Conservation (phyloP, 1,284 basidiomycete genomes). For the Melanopsichium pennsylvanicum region DNA sequence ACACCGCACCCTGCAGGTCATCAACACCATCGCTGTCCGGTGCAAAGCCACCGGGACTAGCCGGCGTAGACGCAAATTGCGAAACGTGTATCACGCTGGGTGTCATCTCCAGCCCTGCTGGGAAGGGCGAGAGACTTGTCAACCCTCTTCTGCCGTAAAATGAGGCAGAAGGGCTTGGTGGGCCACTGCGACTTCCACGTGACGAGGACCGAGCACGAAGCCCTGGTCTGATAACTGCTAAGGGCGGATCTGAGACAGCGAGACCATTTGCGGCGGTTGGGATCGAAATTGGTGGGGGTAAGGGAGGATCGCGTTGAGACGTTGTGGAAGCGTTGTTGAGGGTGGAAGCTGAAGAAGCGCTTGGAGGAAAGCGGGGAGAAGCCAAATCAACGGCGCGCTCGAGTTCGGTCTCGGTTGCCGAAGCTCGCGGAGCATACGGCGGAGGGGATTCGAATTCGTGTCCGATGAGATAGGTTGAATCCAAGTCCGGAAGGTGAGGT, state of each 20-base stretch:
- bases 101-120: slow-evolving; percentile 40
- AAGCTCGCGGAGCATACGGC: slow-evolving; percentile 36
- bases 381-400: slow-evolving; percentile 23
- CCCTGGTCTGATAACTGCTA: slow-evolving; percentile 11
- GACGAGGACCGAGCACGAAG: slow-evolving; percentile 25
- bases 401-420: slow-evolving; percentile 30
- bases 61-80: slow-evolving; percentile 21
- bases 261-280: background rate
- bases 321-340: background rate
- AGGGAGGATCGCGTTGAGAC: slow-evolving; percentile 12
- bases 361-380: background rate
- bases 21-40: slow-evolving; percentile 43
- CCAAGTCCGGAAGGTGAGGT: slow-evolving; percentile 40
- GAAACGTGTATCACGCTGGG: slow-evolving; percentile 18
- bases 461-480: slow-evolving; percentile 22
- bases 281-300: slow-evolving; percentile 42
- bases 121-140: slow-evolving; percentile 36
- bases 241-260: slow-evolving; percentile 6
- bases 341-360: slow-evolving; percentile 10
- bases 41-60: slow-evolving; percentile 29
- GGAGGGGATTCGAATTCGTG: slow-evolving; percentile 45
- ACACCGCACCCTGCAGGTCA: slow-evolving; percentile 17
- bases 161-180: slow-evolving; percentile 39
- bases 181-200: slow-evolving; percentile 42
- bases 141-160: slow-evolving; percentile 41